Conservation (phyloP, 2,329 filamentous ascomycete species). For the Aureobasidium lini region DNA sequence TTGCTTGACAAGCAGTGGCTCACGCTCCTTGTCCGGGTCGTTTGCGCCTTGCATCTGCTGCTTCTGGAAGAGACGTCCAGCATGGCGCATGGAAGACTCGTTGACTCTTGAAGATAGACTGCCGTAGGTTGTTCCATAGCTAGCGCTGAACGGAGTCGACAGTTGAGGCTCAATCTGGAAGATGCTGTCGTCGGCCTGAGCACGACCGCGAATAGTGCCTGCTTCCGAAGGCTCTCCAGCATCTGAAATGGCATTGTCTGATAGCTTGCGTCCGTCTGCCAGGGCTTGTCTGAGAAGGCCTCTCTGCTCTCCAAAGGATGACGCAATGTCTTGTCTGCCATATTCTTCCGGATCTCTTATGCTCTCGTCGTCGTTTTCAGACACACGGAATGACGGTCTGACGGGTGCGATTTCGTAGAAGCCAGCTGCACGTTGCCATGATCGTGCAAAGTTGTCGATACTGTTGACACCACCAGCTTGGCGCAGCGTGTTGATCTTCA, state of each 20-base stretch:
- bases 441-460: slow-evolving; percentile 85
- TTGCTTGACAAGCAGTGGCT: slow-evolving; percentile 79
- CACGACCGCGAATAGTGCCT: slow-evolving; percentile 15
- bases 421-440: slow-evolving; percentile 82
- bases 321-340: slow-evolving; percentile 18
- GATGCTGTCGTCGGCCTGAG: slow-evolving; percentile 34
- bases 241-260: slow-evolving; percentile 30
- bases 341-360: slow-evolving; percentile 38
- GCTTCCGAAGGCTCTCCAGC: slow-evolving; percentile 20
- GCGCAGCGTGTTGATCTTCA: slow-evolving; percentile 45
- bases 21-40: slow-evolving; percentile 42
- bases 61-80: slow-evolving; percentile 43
- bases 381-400: slow-evolving; percentile 60
- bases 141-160: slow-evolving; percentile 62
- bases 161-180: slow-evolving; percentile 48
- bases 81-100: slow-evolving; percentile 49
- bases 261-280: slow-evolving; percentile 28
- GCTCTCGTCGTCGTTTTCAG: slow-evolving; percentile 35
- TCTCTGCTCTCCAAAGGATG: slow-evolving; percentile 31
- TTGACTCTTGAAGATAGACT: slow-evolving; percentile 51
- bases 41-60: slow-evolving; percentile 37
- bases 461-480: slow-evolving; percentile 88
- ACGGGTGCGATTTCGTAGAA: slow-evolving; percentile 84
- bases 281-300: slow-evolving; percentile 37
- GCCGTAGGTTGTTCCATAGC: slow-evolving; percentile 58